These are phyloP conservation scores for Colletotrichum shisoi DNA, from an alignment of 2,329 filamentous ascomycete genomes.

Conservation along the genomic window DNA sequence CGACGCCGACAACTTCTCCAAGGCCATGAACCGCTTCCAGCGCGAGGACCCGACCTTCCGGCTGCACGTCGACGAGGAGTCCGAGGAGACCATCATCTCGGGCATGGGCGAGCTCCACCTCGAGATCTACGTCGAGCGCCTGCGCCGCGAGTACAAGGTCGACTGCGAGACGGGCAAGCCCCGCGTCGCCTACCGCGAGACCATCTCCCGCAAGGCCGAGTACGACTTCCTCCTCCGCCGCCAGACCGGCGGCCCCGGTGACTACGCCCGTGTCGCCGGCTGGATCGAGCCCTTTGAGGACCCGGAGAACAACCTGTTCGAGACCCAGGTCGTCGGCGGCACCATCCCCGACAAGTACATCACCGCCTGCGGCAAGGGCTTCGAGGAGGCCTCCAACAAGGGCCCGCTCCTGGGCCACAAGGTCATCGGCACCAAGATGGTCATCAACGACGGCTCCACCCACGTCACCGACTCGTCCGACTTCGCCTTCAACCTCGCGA, in stretches of 20 bases:
- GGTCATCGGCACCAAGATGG: constrained; percentile 88
- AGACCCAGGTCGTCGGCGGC: constrained; percentile 86
- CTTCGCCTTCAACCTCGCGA: constrained; percentile 92
- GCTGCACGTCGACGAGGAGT: constrained; percentile 89
- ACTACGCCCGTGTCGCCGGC: constrained; percentile 91
- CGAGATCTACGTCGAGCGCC: constrained; percentile 96
- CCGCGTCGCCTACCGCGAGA: constrained; percentile 96
- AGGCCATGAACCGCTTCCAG: constrained; percentile 98
- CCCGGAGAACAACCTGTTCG: constrained; percentile 80
- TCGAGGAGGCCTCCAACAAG: constrained; percentile 80
- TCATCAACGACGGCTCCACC: constrained; percentile 94
- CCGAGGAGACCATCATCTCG: constrained; percentile 95
- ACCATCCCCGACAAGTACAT: constrained; percentile 95
- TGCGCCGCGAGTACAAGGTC: constrained; percentile 95
- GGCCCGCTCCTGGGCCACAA: constrained; percentile 92
- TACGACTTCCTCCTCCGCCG: constrained; percentile 96
- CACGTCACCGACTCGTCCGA: constrained; percentile 98
- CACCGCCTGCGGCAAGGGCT: constrained; percentile 93
- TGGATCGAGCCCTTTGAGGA: constrained; percentile 85
- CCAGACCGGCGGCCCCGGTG: constrained; percentile 93
- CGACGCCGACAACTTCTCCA: constrained; percentile 93
- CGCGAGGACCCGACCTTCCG: constrained; percentile 98
- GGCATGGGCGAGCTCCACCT: constrained; percentile 98
- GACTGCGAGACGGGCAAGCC: constrained; percentile 96
- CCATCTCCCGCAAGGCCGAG: constrained; percentile 77